Base-by-base conservation (phyloP, 1,139 yeast species). In the Pichia terricola region DNA sequence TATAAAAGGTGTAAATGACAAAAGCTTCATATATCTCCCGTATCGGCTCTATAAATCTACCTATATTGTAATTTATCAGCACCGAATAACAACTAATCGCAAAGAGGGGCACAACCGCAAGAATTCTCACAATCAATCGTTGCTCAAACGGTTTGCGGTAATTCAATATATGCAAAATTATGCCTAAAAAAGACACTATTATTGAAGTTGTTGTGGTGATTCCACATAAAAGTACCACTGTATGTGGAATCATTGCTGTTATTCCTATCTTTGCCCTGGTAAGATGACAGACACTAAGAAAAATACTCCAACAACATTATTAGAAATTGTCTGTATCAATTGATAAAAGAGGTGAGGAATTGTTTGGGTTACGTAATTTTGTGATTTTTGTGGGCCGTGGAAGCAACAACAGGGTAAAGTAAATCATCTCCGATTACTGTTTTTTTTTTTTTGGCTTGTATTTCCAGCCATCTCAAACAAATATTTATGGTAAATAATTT, bases 1-100 rank as follows among this genome's bases (percentile, higher is more conserved):
- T 75, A 65, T 86, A 89, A 62, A 91, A 91, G 3, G 96, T 88
- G 61, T 91, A 94, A 38, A 91, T 85, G 38, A 89, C 96, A 64
- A 94, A 86, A 0, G 97, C 96, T 63, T 94, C 99, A 62, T 91
- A 91, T 1, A 89, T 78, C 58, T 91, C 98, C 44, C 94, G 69
- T 1, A 84, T 55, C 0, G 96, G 95, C 51, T 82, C 94, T 9
- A 89, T 56, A 27, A 81, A 58, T 41, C 66, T 65, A 33, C 59
- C 61, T 26, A 70, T 62, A 9, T 62, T 50, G 43, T 72, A 71
- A 50, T 74, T 65, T 40, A 72, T 59, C 43, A 83, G 60, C 70
- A 76, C 66, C 22, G 66, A 55, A 60, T 77, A 66, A 70, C 82
- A 75, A 25, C 77, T 66, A 6, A 73, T 47, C 4, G 79, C 75